Base-by-base conservation (phyloP, 1,139 yeast species). In the Hemisphaericaspora xylofermentans region DNA sequence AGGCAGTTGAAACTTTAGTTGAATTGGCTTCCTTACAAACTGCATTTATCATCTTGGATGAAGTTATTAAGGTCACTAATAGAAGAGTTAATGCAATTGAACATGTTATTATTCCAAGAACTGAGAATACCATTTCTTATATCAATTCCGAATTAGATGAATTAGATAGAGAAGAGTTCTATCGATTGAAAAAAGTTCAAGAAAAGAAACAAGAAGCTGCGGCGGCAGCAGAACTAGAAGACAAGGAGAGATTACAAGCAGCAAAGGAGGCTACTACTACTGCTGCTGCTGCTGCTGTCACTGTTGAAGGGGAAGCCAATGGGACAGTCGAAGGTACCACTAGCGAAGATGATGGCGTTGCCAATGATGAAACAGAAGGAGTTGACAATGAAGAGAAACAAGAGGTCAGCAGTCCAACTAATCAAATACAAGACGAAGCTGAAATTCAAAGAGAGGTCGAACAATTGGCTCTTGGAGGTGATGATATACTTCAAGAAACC, bases 1-100 rank as follows among this genome's bases (percentile, higher is more conserved):
- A 85, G 58, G 96, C 97, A 7, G 98, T 93, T 16, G 98, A 93
- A 64, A 89, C 98, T 0, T 76, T 93, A 52, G 97, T 93, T 37
- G 97, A 89, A 61, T 76, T 93, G 55, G 98, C 98, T 0, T 88
- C 97, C 9, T 74, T 93, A 57, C 94, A 87, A 64, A 93, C 98
- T 3, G 98, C 98, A 4, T 93, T 93, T 62, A 88, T 93, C 47
- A 91, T 93, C 52, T 78, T 93, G 61, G 98, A 93, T 66, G 98
- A 93, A 63, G 98, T 93, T 44, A 93, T 93, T 63, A 93, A 93
- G 67, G 96, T 93, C 42, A 93, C 98, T 43, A 93, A 93, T 66
- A 81, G 98, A 70, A 86, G 98, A 76, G 98, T 93, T 56, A 93
- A 93, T 65, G 98, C 98, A 51, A 93, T 93, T 68, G 98, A 93